These are phyloP conservation scores for Musa troglodytarum DNA, from an alignment of 176 grass and related monocot species.

Conservation along the genomic window DNA sequence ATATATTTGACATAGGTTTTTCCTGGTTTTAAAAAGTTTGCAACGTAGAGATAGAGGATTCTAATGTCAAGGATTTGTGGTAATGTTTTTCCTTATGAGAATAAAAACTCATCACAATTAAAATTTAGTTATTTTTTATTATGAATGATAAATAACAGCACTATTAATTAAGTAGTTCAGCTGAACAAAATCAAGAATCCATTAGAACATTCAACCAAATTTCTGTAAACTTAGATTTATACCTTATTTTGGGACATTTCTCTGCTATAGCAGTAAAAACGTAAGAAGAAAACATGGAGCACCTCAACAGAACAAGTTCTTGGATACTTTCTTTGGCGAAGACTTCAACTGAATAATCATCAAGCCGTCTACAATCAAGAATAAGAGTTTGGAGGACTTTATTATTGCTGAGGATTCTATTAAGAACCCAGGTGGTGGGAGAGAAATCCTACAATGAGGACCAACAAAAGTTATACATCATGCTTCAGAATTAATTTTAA, in stretches of 20 bases:
- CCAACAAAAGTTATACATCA: slow-evolving; percentile 18
- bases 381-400: slow-evolving; percentile 34
- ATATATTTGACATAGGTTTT: neutral
- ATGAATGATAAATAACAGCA: neutral
- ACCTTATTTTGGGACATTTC: slow-evolving; percentile 66
- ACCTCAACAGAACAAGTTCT: slow-evolving; percentile 69
- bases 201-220: neutral
- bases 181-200: neutral
- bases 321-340: slow-evolving; percentile 55
- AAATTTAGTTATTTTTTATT: neutral
- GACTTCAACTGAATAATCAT: slow-evolving; percentile 40
- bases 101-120: neutral
- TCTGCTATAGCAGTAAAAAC: slow-evolving; percentile 48
- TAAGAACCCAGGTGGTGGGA: slow-evolving; percentile 38
- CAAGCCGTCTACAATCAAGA: slow-evolving; percentile 61
- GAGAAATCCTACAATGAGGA: slow-evolving; percentile 40
- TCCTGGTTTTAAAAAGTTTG: neutral
- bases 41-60: neutral
- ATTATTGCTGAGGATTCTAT: slow-evolving; percentile 53
- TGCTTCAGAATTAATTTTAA: neutral
- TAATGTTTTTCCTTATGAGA: neutral
- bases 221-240: neutral
- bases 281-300: slow-evolving; percentile 43
- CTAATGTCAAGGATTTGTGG: neutral
- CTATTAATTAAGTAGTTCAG: neutral